Base-by-base conservation (phyloP, 73 alveolate species). In the Paramecium tetraurelia region DNA sequence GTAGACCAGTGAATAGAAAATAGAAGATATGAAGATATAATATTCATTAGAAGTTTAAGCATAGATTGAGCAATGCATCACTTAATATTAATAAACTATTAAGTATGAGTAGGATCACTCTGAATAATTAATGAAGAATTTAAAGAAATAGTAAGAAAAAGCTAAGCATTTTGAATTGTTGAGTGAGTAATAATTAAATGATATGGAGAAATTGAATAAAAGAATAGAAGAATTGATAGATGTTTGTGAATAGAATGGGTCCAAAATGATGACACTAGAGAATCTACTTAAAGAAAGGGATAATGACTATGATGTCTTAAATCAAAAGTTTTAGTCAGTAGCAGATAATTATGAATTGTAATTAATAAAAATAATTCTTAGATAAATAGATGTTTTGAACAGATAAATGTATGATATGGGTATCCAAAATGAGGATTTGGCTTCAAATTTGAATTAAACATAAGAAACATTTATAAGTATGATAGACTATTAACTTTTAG, bases 401-500 rank as follows among this genome's bases (percentile, higher is more conserved):
- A 80, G 44, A 80, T 80, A 80, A 7, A 80, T 80, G 90, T 43
- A 41, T 33, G 90, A 80, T 80, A 80, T 80, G 72, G 90, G 76
- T 40, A 14, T 20, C 5, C 16, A 80, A 21, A 80, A 80, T 48
- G 90, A 80, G 27, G 90, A 80, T 9, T n/a, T 75, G 21, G 58
- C 59, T 31, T 33, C 35, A 7, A 38, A 75, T 41, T 35, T 75
- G 20, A 41, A 75, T 35, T 38, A 75, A 75, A 38, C 14, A 29
- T 12, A 29, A 21, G 68, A 75, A 22, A 14, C 9, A 20, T 80
- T 43, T 2, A 18, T 22, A 41, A 80, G 90, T 80, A 80, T 6
- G 1, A 12, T 5, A n/a, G 14, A 21, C 10, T 14, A 20, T 20
- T 80, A 4, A 80, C 0, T 18, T 11, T 43, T 38, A 80, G 70